phyloP scores from a whole-genome alignment of 345 rosid genomes.

The Anacardium occidentale region DNA sequence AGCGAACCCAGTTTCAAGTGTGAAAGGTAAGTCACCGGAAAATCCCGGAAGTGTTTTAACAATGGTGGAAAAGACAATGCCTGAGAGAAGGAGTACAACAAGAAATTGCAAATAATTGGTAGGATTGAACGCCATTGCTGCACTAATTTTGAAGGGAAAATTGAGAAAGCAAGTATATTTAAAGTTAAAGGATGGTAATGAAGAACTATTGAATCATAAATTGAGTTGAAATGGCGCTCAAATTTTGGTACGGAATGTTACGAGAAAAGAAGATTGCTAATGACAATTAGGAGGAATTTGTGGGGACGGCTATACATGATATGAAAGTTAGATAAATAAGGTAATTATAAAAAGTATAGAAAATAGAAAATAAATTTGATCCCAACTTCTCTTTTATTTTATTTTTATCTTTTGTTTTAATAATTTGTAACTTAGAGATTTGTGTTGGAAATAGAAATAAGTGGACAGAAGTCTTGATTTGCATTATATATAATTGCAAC shows the following conservation, averaged over 20 bases:
- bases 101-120: not conserved
- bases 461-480: no score
- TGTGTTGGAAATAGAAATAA: no score
- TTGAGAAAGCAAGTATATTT: not conserved
- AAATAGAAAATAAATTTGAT: no score
- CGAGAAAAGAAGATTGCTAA: not conserved
- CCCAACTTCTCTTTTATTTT: no score
- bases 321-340: no score
- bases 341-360: no score
- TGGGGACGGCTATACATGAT: no score
- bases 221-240: not conserved
- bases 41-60: constrained; percentile 28
- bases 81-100: constrained; percentile 9
- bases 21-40: constrained; percentile 31
- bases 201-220: not conserved
- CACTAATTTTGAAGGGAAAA: not conserved
- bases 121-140: not conserved
- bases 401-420: no score
- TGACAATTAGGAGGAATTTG: not conserved
- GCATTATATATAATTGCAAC: no score
- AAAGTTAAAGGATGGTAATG: not conserved
- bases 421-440: no score
- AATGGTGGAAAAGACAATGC: not conserved
- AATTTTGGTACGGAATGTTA: not conserved
- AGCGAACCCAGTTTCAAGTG: constrained; percentile 35